Base-by-base conservation (phyloP, 441 rosid genomes). In the Aquilaria agallochum region DNA sequence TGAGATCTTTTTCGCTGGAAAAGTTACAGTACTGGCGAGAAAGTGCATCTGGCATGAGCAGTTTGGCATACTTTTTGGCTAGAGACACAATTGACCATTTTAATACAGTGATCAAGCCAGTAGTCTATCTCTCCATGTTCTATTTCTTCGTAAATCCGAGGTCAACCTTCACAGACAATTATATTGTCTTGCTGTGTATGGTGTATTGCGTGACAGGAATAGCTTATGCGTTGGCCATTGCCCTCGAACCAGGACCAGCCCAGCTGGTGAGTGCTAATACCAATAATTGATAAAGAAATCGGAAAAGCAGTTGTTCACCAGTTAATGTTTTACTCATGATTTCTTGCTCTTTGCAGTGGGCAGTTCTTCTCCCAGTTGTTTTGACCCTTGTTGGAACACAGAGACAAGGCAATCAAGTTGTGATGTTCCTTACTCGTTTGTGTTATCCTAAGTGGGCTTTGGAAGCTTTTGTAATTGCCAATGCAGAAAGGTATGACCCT, bases 321-420 rank as follows among this genome's bases (percentile, higher is more conserved):
- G 9, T 51, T 54, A 59, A 31, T 34, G 30, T 64, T 54, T n/a
- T 27, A 51, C 30, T 71, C 31, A 73, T 64, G 36, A 40, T 48
- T 48, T 63, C 60, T 13, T 36, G 20, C 64, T 56, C 31, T 55
- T 60, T 80, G 79, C 81, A 94, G 97, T 92, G 90, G 86, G 82
- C 97, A 2, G 99, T 95, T 69, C 96, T 95, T 71, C 90, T 95
- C 79, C 99, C 97, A 0, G 96, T 95, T 9, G 97, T 95, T 75
- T 82, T 89, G 74, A 95, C 97, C 53, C 99, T 95, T 34, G 61
- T 92, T 8, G 91, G 97, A 50, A 86, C 97, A 10, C 79, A 70
- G 69, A 72, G 76, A 2, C 75, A 65, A 56, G 67, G 67, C 31
- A 72, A 74, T 71, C 59, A 65, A 63, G 59, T 68, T 48, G 34